phyloP scores from a whole-genome alignment of 352 stramenopile species.

The Globisporangium canariense region DNA sequence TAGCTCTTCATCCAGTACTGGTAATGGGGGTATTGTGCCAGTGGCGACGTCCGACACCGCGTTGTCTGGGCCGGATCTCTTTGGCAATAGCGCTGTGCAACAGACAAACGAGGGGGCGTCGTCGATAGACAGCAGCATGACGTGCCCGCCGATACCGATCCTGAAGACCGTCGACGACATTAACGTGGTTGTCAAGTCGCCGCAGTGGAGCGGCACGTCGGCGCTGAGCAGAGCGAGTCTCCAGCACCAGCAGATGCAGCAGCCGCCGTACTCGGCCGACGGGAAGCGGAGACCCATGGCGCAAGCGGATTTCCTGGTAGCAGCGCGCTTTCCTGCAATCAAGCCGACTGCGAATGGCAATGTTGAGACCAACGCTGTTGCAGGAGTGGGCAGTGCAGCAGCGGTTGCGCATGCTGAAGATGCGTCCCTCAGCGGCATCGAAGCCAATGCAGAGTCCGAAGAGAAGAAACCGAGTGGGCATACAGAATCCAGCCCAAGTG shows the following conservation, averaged over 20 bases:
- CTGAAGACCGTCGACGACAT: slow-evolving; percentile 26
- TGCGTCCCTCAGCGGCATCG: background rate
- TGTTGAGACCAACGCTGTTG: background rate
- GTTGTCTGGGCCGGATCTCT: slow-evolving; percentile 7
- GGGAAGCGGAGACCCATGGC: slow-evolving; percentile 12
- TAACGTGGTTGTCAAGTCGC: slow-evolving; percentile 19
- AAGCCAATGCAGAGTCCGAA: background rate
- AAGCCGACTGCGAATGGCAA: background rate
- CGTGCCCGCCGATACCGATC: background rate
- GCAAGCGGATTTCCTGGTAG: slow-evolving; percentile 6
- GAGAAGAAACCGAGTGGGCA: background rate
- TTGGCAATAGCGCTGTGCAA: slow-evolving; percentile 3
- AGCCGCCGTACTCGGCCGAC: slow-evolving; percentile 24
- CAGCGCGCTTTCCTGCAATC: background rate
- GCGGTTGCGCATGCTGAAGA: background rate
- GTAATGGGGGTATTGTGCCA: background rate
- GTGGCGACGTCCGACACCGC: background rate
- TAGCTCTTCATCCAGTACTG: too few species aligned
- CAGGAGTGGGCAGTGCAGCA: background rate
- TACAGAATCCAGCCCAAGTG: background rate
- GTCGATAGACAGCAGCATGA: background rate
- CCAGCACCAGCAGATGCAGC: slow-evolving; percentile 10
- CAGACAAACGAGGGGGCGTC: background rate
- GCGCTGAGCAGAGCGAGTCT: background rate
- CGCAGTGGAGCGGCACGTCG: slow-evolving; percentile 10